A percentile compares a stretch with the other conserved stretches of the same genome.
Conservation (phyloP, 2,329 filamentous ascomycete genomes). For the Rutstroemia sp. region DNA sequence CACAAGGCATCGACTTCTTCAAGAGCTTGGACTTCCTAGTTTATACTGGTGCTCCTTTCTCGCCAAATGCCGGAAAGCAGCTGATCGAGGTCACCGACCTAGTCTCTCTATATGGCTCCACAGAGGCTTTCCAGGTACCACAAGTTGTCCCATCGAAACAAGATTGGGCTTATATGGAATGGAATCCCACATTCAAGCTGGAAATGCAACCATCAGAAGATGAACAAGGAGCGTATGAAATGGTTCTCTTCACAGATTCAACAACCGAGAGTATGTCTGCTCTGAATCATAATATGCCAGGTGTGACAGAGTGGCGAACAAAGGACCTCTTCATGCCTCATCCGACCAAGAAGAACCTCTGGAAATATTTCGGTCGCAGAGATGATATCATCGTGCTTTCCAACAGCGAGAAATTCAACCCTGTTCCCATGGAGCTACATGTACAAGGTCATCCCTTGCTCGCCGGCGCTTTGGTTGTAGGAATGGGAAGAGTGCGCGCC, state of each 20-base stretch:
- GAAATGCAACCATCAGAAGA: conserved; percentile 4
- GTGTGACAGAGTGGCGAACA: conserved; percentile 3
- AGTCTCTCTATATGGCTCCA: conserved; percentile 7
- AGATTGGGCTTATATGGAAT: conserved; percentile 8
- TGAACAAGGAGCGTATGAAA: conserved; percentile 1
- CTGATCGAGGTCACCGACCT: conserved; percentile 5
- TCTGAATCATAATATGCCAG: conserved; percentile 8
- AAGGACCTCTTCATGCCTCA: conserved; percentile 35
- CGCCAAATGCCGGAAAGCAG: neutral
- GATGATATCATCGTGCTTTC: conserved; percentile 39
- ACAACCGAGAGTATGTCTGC: neutral
- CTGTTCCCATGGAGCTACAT: conserved; percentile 23
- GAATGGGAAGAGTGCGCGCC: neutral
- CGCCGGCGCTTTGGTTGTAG: neutral
- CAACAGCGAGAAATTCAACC: conserved; percentile 40
- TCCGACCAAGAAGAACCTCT: conserved; percentile 30
- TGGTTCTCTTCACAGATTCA: conserved; percentile 10
- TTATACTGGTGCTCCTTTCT: conserved; percentile 8
- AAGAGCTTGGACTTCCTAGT: conserved; percentile 1
- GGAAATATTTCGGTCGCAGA: conserved; percentile 30
- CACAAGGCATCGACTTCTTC: neutral
- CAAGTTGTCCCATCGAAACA: conserved; percentile 8
- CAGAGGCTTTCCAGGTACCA: conserved; percentile 5
- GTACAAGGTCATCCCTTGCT: neutral
- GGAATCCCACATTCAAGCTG: neutral